Base-by-base conservation (phyloP, 306 rosid genomes). In the Prunus mume region DNA sequence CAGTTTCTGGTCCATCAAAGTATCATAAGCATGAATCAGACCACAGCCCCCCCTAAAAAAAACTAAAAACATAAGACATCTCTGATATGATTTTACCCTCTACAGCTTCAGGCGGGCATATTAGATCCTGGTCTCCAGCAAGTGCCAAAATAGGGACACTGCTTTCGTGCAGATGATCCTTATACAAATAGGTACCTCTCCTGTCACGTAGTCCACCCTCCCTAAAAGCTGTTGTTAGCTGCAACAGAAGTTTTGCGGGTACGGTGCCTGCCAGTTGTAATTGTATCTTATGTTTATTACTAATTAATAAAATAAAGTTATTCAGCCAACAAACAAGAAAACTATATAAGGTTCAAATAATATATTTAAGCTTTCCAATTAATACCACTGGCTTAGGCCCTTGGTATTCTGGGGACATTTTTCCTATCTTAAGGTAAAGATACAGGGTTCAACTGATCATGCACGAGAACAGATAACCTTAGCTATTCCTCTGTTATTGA, bases 21-120 rank as follows among this genome's bases (percentile, higher is more conserved):
- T 20, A 65, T 10, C 20, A 76, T 51, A 55, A 85, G 76, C 22
- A 82, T 28, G 20, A 72, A 49, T 52, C 43, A 55, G 5, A 47
- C 72, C 0, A 38, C 2, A 2, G 9, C 9, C 43, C 43, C 2
- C n/a, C n/a, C n/a, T n/a, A n/a, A n/a, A 69, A 78, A 66, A 17
- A 43, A 9, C 17, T 70, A 68, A 72, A 14, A 18, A 78, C 49
- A 55, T 61, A 74, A 54, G 78, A 22, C 43, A 62, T 74, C 65
- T 71, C 76, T 22, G 34, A 77, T n/a, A 19, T 46, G 68, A 78
- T 34, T 77, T 65, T 80, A 95, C 99, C 99, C 84, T 89, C 91
- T 34, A 92, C 99, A n/a, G 99, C 99, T 87, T 88, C 90, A 34
- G 99, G 98, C 25, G 99, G 99, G 79, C 99, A 96, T 69, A 96